Conservation (phyloP, 371 early-diverging fungal species). For the Mortierella sp. region DNA sequence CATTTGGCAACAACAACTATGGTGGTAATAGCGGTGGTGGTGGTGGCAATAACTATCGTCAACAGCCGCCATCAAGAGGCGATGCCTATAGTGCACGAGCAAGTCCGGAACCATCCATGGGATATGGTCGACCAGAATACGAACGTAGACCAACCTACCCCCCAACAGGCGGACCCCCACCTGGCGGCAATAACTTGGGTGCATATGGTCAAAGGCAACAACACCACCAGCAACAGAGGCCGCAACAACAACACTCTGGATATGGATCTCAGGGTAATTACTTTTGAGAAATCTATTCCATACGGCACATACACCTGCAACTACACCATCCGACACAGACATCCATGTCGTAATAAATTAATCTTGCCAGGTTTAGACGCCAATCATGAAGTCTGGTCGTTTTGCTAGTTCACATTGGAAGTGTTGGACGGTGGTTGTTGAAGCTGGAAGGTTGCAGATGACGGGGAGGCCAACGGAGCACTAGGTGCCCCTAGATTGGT, state of each 20-base stretch:
- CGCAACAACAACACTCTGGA: neutral
- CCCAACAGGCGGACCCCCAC: neutral
- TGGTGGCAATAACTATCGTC: conserved; percentile 1
- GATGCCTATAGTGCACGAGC: neutral
- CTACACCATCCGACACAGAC: neutral
- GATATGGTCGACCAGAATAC: conserved; percentile 34
- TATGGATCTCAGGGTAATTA: conserved; percentile 13
- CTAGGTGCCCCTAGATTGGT: conserved; percentile 1
- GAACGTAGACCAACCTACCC: conserved; percentile 38
- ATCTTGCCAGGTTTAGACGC: neutral
- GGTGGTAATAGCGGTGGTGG: too few species aligned
- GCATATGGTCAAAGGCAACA: conserved; percentile 39
- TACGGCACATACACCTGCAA: neutral
- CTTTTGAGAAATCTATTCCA: neutral
- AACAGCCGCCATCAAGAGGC: conserved; percentile 7
- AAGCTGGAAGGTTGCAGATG: neutral
- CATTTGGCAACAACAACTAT: conserved; percentile 13
- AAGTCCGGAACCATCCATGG: conserved; percentile 15
- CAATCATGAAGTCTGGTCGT: too few species aligned
- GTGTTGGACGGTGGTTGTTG: conserved; percentile 11
- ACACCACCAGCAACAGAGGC: conserved; percentile 12
- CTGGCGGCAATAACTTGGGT: conserved; percentile 14
- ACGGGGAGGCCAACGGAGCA: neutral
- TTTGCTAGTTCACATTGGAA: too few species aligned
- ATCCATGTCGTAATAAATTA: neutral